phyloP scores from a whole-genome alignment of 106 monocot species.

The Dendrobium huoshanense region DNA sequence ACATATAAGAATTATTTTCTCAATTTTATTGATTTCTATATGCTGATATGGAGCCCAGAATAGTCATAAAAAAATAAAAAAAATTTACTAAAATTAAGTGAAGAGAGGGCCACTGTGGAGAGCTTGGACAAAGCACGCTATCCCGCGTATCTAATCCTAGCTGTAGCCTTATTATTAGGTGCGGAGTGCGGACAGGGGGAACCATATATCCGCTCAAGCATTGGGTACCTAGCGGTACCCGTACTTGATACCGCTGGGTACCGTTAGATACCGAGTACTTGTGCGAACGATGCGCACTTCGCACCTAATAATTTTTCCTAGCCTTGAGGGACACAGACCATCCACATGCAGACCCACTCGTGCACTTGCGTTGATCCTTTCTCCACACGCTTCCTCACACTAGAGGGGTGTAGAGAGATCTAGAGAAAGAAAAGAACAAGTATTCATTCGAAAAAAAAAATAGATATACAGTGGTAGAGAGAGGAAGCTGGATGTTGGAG shows the following conservation, averaged over 20 bases:
- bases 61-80: background rate
- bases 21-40: background rate
- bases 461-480: background rate
- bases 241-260: too few relatives aligned
- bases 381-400: background rate
- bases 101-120: background rate
- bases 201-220: too few relatives aligned
- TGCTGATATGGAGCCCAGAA: background rate
- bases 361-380: background rate
- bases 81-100: background rate
- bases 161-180: background rate
- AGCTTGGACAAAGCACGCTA: background rate
- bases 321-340: background rate
- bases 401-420: background rate
- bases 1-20: background rate
- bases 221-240: too few relatives aligned
- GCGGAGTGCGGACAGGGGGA: too few relatives aligned
- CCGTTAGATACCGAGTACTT: too few relatives aligned
- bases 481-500: background rate
- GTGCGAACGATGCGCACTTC: too few relatives aligned
- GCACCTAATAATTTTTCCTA: too few relatives aligned
- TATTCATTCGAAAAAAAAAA: too few relatives aligned
- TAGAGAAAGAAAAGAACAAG: background rate
- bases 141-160: background rate
- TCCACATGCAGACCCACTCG: background rate